phyloP scores from a whole-genome alignment of 2,329 filamentous ascomycete species.

The Clonostachys byssicola region DNA sequence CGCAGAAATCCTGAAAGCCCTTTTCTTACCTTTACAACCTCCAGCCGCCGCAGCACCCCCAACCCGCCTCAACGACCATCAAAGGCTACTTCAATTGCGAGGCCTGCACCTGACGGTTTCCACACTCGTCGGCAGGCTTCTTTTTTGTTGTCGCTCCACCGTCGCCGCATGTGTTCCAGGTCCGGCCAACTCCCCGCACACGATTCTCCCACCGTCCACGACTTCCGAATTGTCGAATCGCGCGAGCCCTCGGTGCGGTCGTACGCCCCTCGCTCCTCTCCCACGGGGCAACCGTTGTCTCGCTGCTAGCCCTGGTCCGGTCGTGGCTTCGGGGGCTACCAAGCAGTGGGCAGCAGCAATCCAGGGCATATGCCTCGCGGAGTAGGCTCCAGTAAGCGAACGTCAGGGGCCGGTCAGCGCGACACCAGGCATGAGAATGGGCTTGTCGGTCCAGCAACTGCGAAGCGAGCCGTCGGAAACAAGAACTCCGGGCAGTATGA shows the following conservation, averaged over 20 bases:
- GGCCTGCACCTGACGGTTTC: too few species aligned
- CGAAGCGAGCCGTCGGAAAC: conserved; percentile 29
- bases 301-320: neutral
- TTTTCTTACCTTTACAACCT: neutral
- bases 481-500: conserved; percentile 41
- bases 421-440: conserved; percentile 84
- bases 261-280: conserved; percentile 5
- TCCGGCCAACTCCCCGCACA: too few species aligned
- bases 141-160: too few species aligned
- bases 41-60: neutral
- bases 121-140: too few species aligned
- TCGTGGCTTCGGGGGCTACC: neutral
- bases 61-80: too few species aligned
- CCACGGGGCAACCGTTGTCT: conserved; percentile 1
- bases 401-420: conserved; percentile 61
- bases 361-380: conserved; percentile 56
- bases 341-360: conserved; percentile 7
- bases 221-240: too few species aligned
- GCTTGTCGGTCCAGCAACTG: conserved; percentile 57
- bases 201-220: too few species aligned
- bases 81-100: too few species aligned
- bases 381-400: conserved; percentile 56
- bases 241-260: neutral
- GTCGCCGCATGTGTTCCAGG: too few species aligned
- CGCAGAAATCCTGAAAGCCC: neutral